Base-by-base conservation (phyloP, 345 rosid genomes). In the Rhodamnia argentea region DNA sequence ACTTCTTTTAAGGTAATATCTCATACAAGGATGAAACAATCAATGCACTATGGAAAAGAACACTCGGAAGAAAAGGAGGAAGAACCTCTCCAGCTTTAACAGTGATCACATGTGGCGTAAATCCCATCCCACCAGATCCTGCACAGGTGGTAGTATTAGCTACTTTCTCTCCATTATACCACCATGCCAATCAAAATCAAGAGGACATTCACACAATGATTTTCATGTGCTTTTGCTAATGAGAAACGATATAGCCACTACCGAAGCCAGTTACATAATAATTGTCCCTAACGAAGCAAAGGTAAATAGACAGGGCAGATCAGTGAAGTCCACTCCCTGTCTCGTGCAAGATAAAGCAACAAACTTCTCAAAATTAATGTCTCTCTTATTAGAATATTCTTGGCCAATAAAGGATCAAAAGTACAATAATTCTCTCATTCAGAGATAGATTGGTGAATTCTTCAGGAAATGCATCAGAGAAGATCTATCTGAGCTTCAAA, bases 41-140 rank as follows among this genome's bases (percentile, higher is more conserved):
- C 55, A 82, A 82, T 0, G 8, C 26, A 83, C n/a, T 37, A n/a
- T 52, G 58, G 55, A 83, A 44, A 83, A 53, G 84, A n/a, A 52
- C 47, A 3, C n/a, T 55, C 2, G 8, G 55, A 81, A 62, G 23
- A 27, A 27, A 82, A 52, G 54, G 29, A 51, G 64, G 86, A 70
- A 87, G 89, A 90, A 94, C 96, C 96, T 94, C 96, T 90, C 96
- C 96, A 27, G 93, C 90, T 87, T 93, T 93, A 70, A 94, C 96
- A 75, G 89, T 90, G 88, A 94, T 93, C 84, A 94, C 88, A 85
- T 94, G 93, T 18, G 96, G 96, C 1, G 90, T 90, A 86, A 94
- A 93, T 55, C 94, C 94, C 87, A 89, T 42, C 82, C 94, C 93
- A 15, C 88, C 85, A 40, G 91, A 84, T 76, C 95, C 96, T 94